Evolutionary conservation across 1,284 basidiomycete genomes (phyloP), one percentile per base, ranked within the genome.

Genomic region (Sporisorium iseilematis-ciliati): DNA sequence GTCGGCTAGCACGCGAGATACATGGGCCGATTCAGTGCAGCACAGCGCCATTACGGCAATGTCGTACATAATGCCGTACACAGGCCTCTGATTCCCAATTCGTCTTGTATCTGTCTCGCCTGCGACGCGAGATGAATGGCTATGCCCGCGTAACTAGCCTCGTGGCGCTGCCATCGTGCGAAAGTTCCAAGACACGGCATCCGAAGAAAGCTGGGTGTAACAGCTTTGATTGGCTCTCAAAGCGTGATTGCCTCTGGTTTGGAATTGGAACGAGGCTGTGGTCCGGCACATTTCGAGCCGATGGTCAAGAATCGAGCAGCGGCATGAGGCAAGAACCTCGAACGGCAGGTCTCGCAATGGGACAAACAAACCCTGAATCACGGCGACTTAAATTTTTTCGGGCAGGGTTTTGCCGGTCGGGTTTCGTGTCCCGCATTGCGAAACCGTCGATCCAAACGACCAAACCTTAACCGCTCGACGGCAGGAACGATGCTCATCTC

Each of bases 1-100:
- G n/a, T 57, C 55, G 55, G 55, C 55, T 57, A 18, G 33, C 18
- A 57, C 21, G 43, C 55, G 55, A 56, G 55, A 57, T 16, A 12
- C 45, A 40, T 25, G 35, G 31, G 1, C 29, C 54, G 43, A 26
- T 48, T 10, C 8, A 40, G 35, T 41, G 51, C 51, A 51, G 31
- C 35, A 12, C 23, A 26, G 4, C 35, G 51, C 51, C 51, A 53
- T 51, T 23, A 14, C 26, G n/a, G 21, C 50, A 23, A 18, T 5
- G n/a, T 6, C 16, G 6, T 38, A 16, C 35, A 4, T 31, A 5
- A 5, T 31, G 33, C 33, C 33, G 33, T 6, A 33, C 33, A 33
- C 7, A 33, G 33, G 33, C 10, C 33, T 14, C 31, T 25, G n/a
- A 7, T 33, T 50, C 31, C 20, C 7, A 10, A 11, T 7, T n/a